Evolutionary conservation across 371 early-diverging fungal genomes (phyloP).

Genomic region (Mucor ambiguus): DNA sequence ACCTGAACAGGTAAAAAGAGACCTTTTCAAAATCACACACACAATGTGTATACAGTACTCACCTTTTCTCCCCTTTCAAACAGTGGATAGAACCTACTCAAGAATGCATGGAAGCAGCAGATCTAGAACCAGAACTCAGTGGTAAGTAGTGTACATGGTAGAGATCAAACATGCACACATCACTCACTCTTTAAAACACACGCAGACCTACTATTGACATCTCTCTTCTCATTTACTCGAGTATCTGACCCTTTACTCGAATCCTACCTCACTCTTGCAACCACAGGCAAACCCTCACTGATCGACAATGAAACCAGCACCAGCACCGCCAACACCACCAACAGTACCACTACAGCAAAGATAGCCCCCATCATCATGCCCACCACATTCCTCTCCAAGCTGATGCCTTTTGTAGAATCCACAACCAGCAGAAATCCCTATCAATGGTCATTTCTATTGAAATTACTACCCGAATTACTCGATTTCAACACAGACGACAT

Average conservation of each 20-base stretch:
- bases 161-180: background rate
- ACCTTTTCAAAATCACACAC: background rate
- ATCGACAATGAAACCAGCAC: background rate
- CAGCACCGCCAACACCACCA: background rate
- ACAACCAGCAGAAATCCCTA: slow-evolving; percentile 28
- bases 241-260: slow-evolving; percentile 38
- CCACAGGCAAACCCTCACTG: slow-evolving; percentile 20
- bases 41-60: background rate
- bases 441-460: slow-evolving; percentile 43
- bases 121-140: slow-evolving; percentile 27
- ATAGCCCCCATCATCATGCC: slow-evolving; percentile 18
- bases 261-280: slow-evolving; percentile 38
- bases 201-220: slow-evolving; percentile 40
- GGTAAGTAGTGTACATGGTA: slow-evolving; percentile 21
- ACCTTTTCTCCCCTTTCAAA: background rate
- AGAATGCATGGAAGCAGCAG: slow-evolving; percentile 33
- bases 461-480: slow-evolving; percentile 25
- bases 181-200: background rate
- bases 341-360: background rate
- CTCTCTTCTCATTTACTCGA: slow-evolving; percentile 35
- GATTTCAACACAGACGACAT: slow-evolving; percentile 30
- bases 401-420: slow-evolving; percentile 24
- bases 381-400: slow-evolving; percentile 15
- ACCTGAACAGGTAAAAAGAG: slow-evolving; percentile 23
- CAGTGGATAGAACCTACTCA: slow-evolving; percentile 46